Base-by-base conservation (phyloP, 371 early-diverging fungal genomes). In the Mucor racemosus region DNA sequence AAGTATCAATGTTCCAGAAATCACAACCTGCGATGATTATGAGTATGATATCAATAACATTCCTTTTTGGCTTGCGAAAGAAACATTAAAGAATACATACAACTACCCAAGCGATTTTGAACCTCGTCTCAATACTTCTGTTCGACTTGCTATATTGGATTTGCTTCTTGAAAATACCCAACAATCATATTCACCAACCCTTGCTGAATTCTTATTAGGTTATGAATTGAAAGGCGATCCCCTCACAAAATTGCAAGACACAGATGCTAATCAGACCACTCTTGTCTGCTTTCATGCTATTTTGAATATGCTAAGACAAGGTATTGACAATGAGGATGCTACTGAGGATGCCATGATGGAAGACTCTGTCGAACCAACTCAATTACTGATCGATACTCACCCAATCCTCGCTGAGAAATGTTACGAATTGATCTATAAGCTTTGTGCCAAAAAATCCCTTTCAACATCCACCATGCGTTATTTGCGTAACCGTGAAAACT, bases 131-230 rank as follows among this genome's bases (percentile, higher is more conserved):
- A 57, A 64, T 31, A 67, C 84, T 11, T 81, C 87, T 4, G 84
- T 93, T 9, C 89, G 92, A 7, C 77, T 92, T 33, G 91, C 91
- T 5, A 87, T 94, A 35, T 68, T 93, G 50, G 89, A 93, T 50
- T 67, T 94, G 61, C 74, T 94, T 26, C 61, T 93, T 5, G 75
- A 85, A 33, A 94, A 91, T 73, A 60, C 91, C 19, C 67, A 70
- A 5, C 66, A 74, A 6, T 68, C 71, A 38, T 68, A 75, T 7
- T 71, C 82, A n/a, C 94, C 95, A 0, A 89, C 91, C 0, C 74
- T 97, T 21, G 85, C 94, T 3, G 97, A 97, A 69, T 95, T 93
- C 62, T 75, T 97, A 42, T 80, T 98, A 3, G 97, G 98, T 4
- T 94, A 88, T 65, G 84, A 92, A 36, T 48, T 79, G 8, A 53